These are phyloP conservation scores for Saussurea involucrata DNA, from an alignment of 129 eudicot species.

Conservation along the genomic window DNA sequence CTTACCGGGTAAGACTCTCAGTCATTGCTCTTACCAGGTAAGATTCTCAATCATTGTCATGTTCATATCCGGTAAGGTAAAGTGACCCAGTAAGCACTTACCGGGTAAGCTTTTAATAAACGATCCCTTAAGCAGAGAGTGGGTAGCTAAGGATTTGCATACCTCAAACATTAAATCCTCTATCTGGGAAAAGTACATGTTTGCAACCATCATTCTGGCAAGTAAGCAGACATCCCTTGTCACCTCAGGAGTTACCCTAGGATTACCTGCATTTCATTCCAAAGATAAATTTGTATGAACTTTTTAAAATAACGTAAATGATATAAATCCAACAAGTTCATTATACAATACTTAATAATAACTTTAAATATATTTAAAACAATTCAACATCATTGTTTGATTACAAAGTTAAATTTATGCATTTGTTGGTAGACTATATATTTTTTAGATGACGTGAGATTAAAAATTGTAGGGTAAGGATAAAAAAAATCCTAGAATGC, in stretches of 20 bases:
- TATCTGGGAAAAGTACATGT: conserved; percentile 81
- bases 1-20: too few relatives aligned
- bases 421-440: not conserved
- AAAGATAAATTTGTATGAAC: not conserved
- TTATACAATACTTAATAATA: too few relatives aligned
- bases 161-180: conserved; percentile 99
- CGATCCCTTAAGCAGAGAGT: not conserved
- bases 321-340: not conserved
- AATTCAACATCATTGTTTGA: not conserved
- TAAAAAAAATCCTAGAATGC: too few relatives aligned
- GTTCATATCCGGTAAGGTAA: too few relatives aligned
- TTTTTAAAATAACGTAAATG: too few relatives aligned
- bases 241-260: conserved; percentile 97
- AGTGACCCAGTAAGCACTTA: too few relatives aligned
- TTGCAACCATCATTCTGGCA: conserved; percentile 99
- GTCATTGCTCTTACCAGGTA: too few relatives aligned
- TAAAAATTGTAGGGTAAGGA: not conserved
- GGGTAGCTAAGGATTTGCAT: conserved; percentile 1
- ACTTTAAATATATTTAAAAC: not conserved
- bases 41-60: too few relatives aligned
- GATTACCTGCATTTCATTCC: conserved; percentile 59
- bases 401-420: not conserved
- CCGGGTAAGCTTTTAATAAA: too few relatives aligned
- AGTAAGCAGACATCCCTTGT: conserved; percentile 95
- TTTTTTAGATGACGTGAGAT: not conserved